Base-by-base conservation (phyloP, 805 yeast genomes). In the Ascoidea rubescens region DNA sequence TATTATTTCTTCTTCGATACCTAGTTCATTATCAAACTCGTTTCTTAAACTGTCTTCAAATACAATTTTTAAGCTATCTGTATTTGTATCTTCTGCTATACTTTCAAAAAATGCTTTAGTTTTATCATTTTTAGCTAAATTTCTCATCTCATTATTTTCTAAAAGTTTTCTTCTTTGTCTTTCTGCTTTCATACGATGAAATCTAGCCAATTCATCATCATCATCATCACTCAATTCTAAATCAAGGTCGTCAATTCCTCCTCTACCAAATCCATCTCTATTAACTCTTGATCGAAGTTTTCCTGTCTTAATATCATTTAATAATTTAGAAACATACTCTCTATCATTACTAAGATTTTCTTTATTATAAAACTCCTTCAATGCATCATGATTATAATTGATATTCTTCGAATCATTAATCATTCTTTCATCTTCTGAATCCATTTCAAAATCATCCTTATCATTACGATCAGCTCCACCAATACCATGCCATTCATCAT, bases 401-500 rank as follows among this genome's bases (percentile, higher is more conserved):
- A 79, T 64, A 53, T 75, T 76, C 48, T 81, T 73, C 32, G 74
- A 71, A 69, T 86, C 88, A 65, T 86, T 91, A 53, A 85, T 74
- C 87, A 86, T 80, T 55, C 68, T 73, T 64, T 85, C 93, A 60
- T 84, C 86, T 55, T 86, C 95, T 31, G 87, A 78, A 62, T 85
- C 79, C 51, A 80, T 83, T 47, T 70, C 78, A 55, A 75, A 82
- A 16, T 78, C 73, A 1, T 61, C 52, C 55, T 78, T 82, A n/a
- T 58, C 57, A 50, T 71, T 72, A 8, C 81, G 84, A 58, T 84
- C 90, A 5, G 61, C 70, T 54, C 95, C 95, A 57, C 91, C 93
- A 49, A 84, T 59, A 4, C 93, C 95, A 50, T 76, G 76, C 86
- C 88, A 87, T 68, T 87, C 95, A 70, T 87, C 95, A 55, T 87